Evolutionary conservation across 352 stramenopile genomes (phyloP), one percentile per base, ranked within the genome.

Genomic region (Phytophthora hibernalis): DNA sequence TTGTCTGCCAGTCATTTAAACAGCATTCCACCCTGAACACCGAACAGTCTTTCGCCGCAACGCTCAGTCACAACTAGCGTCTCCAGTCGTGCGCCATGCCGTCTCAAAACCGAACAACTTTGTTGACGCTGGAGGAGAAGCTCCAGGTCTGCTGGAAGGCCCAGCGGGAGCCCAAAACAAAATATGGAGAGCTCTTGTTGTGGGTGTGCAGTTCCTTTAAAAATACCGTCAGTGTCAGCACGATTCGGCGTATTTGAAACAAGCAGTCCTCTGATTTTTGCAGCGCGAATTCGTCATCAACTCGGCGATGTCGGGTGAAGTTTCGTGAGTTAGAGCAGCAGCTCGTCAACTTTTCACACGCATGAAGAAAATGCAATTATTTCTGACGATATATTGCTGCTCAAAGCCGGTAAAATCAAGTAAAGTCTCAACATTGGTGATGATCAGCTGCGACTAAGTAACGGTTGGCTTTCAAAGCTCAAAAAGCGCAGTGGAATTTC

Each of bases 401-500:
- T 60, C 2, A 60, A 43, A 43, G 52, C 38, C 24, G 15, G 38
- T 43, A 38, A 60, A 31, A 51, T 62, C 8, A 54, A 54, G 10
- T 54, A 38, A 18, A 54, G 3, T 35, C 42, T 54, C 28, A 26
- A 33, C 5, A 63, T 63, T 20, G 37, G 15, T 26, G 54, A 54
- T 35, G 42, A 55, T 13, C 30, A 54, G 15, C 54, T 63, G 35
- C 33, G 54, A 26, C 30, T 63, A 47, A 63, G 43, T 30, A 63
- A 63, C 15, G 54, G 54, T 2, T 63, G 54, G 54, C 44, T 63
- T 16, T 21, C 44, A 55, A 54, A 30, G 38, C 49, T 63, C 31
- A 63, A 63, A 16, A 63, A 52, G 20, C 54, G 43, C 30, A 54
- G 54, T 38, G 54, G 43, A 24, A 63, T 49, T 21, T 42, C 52